Evolutionary conservation across 805 yeast genomes (phyloP), one percentile per base, ranked within the genome.

Genomic region (Millerozyma acaciae): DNA sequence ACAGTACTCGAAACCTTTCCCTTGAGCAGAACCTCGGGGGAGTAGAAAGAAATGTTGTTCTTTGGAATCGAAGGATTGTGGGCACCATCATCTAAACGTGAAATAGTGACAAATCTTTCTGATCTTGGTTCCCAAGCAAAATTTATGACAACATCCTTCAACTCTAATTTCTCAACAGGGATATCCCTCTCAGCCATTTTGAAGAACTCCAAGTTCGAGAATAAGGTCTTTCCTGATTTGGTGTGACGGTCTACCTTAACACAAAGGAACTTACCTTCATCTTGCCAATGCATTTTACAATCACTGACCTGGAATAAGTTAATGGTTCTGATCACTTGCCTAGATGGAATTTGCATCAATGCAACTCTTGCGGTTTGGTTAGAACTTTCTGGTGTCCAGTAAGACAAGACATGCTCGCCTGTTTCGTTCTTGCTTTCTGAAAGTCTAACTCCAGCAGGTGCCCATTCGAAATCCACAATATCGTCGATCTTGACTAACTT

Each of bases 161-260:
- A 73, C 65, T 93, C 99, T 47, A 93, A 71, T 48, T 87, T 90
- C 57, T 89, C 97, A 40, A 89, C 95, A 20, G 98, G 97, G 47
- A 90, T 77, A 51, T 84, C 95, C 64, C 78, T 85, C 64, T 90
- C 98, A 39, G 73, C 71, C 38, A 88, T 63, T 53, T 86, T 83
- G 75, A 90, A 86, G 55, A 93, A 82, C 65, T 93, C 97, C 60
- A 93, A 73, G 57, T 87, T 87, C 37, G 96, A 80, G 73, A 87
- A 88, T 33, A 81, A 62, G 14, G 96, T 85, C 76, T 94, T 93
- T 61, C 83, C 85, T 31, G 96, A 83, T 65, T 93, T 93, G 37
- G 97, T 86, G 65, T 88, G 96, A 66, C 97, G 86, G 62, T 89
- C 96, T 48, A 93, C 96, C 68, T 85, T 87, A 55, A 89, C 94